Conservation (phyloP, 129 eudicot species). For the Pulicaria dysenterica region DNA sequence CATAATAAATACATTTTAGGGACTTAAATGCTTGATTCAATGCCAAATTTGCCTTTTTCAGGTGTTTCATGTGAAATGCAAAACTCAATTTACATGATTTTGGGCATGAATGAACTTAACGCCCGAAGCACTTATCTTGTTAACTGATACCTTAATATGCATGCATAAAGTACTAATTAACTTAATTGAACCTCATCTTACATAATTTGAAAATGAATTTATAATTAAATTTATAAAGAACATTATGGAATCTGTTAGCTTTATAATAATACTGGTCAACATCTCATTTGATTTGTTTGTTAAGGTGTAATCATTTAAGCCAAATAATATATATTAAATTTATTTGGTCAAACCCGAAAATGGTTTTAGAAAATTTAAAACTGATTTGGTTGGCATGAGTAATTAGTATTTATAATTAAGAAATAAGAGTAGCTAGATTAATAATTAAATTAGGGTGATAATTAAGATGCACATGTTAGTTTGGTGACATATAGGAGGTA, state of each 20-base stretch:
- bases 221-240: constrained; percentile 10
- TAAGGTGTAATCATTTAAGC: constrained; percentile 32
- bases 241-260: constrained; percentile 20
- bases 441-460: constrained; percentile 20
- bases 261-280: constrained; percentile 32
- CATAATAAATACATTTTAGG: no score
- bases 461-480: constrained; percentile 44
- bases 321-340: constrained; percentile 21
- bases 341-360: constrained; percentile 23
- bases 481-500: constrained; percentile 28
- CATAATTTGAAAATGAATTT: background rate
- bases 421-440: constrained; percentile 15
- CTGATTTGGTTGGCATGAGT: constrained; percentile 23
- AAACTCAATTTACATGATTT: background rate
- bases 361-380: constrained; percentile 12
- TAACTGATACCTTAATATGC: constrained; percentile 23
- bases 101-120: background rate
- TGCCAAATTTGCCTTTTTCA: background rate
- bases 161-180: constrained; percentile 12
- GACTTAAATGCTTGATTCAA: no score
- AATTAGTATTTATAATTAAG: constrained; percentile 20
- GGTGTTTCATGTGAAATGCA: background rate
- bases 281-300: constrained; percentile 39
- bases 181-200: constrained; percentile 13
- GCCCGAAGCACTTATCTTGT: constrained; percentile 7